Evolutionary conservation across 805 yeast species (phyloP).

Genomic region (Candida koratica): DNA sequence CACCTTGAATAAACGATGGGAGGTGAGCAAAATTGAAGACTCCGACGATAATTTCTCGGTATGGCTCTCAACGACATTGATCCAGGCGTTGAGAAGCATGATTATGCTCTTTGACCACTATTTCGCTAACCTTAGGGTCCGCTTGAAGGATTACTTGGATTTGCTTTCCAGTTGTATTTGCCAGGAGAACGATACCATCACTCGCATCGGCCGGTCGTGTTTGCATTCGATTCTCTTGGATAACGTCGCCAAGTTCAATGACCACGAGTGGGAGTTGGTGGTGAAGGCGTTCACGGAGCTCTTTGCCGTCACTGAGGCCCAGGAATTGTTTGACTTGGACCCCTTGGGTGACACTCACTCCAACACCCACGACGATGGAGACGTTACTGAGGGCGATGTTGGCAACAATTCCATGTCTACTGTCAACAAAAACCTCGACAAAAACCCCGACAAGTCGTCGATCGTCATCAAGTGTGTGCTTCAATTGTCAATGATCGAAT

Average conservation of each 20-base stretch:
- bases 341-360: constrained; percentile 29
- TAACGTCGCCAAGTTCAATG: constrained; percentile 61
- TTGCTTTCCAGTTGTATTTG: constrained; percentile 84
- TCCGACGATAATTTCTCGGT: constrained; percentile 84
- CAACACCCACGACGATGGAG: constrained; percentile 2
- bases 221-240: constrained; percentile 74
- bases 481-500: constrained; percentile 84
- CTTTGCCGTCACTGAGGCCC: constrained; percentile 81
- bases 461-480: constrained; percentile 91
- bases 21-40: constrained; percentile 54
- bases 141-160: constrained; percentile 75
- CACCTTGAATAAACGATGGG: constrained; percentile 73
- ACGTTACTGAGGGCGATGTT: constrained; percentile 27
- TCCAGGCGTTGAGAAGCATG: constrained; percentile 89
- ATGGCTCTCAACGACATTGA: constrained; percentile 94
- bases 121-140: constrained; percentile 68
- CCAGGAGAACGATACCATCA: constrained; percentile 95
- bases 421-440: constrained; percentile 27
- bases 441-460: constrained; percentile 57
- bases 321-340: constrained; percentile 68
- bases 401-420: constrained; percentile 15
- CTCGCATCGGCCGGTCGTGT: constrained; percentile 90
- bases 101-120: constrained; percentile 78
- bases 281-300: constrained; percentile 61
- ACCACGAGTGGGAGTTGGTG: constrained; percentile 70